A percentile compares a stretch with the other conserved stretches of the same genome.
phyloP scores from a whole-genome alignment of 768 basidiomycete species.

The Nidularia sp. region DNA sequence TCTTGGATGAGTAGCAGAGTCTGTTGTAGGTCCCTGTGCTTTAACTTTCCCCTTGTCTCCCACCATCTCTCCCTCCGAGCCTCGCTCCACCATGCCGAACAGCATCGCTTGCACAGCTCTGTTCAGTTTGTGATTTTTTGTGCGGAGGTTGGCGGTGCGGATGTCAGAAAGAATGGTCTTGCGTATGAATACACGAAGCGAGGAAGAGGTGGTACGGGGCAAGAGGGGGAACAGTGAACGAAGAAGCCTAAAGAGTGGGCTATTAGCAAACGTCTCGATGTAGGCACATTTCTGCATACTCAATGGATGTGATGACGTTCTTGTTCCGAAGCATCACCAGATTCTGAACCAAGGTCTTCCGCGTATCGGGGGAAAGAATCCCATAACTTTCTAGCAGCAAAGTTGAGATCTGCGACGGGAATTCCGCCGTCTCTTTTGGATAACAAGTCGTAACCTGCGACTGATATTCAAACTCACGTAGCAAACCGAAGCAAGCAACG shows the following conservation, averaged over 20 bases:
- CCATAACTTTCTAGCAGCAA: conserved; percentile 80
- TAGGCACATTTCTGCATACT: conserved; percentile 38
- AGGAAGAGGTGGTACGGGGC: conserved; percentile 85
- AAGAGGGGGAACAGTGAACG: conserved; percentile 92
- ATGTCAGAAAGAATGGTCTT: conserved; percentile 94
- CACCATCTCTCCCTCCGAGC: conserved; percentile 76
- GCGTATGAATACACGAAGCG: conserved; percentile 82
- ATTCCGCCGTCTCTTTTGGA: conserved; percentile 83
- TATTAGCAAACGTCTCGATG: too few species aligned
- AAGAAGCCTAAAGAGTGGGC: conserved; percentile 58
- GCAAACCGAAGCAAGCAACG: conserved; percentile 3
- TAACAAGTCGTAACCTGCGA: conserved; percentile 86
- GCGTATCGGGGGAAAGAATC: conserved; percentile 71
- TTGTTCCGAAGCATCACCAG: conserved; percentile 93
- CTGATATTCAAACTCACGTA: neutral
- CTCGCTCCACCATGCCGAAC: conserved; percentile 93
- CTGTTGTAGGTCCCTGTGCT: conserved; percentile 30
- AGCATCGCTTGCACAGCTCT: conserved; percentile 93
- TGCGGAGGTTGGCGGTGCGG: conserved; percentile 79
- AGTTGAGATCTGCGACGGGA: conserved; percentile 75
- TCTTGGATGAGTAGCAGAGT: conserved; percentile 40
- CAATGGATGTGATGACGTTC: conserved; percentile 85
- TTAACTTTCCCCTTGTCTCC: conserved; percentile 82
- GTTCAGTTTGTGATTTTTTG: conserved; percentile 95
- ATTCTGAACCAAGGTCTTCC: conserved; percentile 84